These are phyloP conservation scores for Austroboletus olivaceoglutinosus DNA, from an alignment of 1,284 basidiomycete species.

Conservation along the genomic window DNA sequence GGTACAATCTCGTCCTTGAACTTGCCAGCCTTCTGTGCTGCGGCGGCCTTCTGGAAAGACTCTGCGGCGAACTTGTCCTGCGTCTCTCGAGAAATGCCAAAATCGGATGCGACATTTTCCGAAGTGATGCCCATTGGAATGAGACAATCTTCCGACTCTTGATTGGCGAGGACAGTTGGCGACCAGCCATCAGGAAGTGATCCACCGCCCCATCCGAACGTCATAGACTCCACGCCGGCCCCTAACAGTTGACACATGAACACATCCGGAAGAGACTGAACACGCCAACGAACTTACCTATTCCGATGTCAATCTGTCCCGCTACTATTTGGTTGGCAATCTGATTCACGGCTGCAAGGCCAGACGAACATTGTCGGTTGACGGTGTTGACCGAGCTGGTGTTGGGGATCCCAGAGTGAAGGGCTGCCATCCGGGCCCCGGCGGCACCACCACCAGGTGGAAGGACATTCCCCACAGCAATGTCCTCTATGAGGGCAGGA, in stretches of 20 bases:
- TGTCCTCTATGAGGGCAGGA: slow-evolving; percentile 83
- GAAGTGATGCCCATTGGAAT: slow-evolving; percentile 97
- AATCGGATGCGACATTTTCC: slow-evolving; percentile 90
- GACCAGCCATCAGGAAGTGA: slow-evolving; percentile 76
- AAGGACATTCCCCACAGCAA: slow-evolving; percentile 92
- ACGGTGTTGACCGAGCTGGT: slow-evolving; percentile 82
- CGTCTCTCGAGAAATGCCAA: slow-evolving; percentile 64
- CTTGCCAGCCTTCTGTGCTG: slow-evolving; percentile 86
- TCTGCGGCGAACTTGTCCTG: slow-evolving; percentile 88
- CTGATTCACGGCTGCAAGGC: slow-evolving; percentile 84
- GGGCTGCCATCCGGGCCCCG: slow-evolving; percentile 91
- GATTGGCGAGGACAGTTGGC: slow-evolving; percentile 73
- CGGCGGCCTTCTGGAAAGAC: slow-evolving; percentile 85
- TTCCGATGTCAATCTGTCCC: slow-evolving; percentile 91
- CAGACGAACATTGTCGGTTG: slow-evolving; percentile 95
- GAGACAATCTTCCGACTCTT: slow-evolving; percentile 88
- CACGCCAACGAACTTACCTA: slow-evolving; percentile 53
- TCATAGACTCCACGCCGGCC: slow-evolving; percentile 97
- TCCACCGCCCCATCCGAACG: slow-evolving; percentile 74
- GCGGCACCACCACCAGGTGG: slow-evolving; percentile 89
- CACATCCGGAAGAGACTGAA: slow-evolving; percentile 1
- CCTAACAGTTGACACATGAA: slow-evolving; percentile 43
- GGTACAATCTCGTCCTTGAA: slow-evolving; percentile 94
- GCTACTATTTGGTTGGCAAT: slow-evolving; percentile 87
- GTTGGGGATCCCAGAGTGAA: slow-evolving; percentile 90